Conservation (phyloP, 805 yeast genomes). For the Cyberlindnera mycetangii region DNA sequence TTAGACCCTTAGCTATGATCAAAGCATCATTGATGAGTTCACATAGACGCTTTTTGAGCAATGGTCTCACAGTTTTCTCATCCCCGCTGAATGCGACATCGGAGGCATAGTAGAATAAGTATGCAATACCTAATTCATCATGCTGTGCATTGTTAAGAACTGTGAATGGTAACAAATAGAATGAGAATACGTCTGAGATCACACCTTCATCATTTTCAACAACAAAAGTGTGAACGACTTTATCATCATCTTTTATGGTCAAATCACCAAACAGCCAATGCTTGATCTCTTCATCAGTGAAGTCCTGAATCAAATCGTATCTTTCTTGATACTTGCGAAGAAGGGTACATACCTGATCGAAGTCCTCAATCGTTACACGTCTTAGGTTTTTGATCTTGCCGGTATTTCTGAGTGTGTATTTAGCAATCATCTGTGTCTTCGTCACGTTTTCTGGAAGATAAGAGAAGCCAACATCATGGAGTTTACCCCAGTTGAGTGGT, state of each 20-base stretch:
- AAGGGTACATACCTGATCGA: slow-evolving; percentile 59
- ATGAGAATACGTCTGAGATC: slow-evolving; percentile 87
- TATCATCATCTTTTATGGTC: slow-evolving; percentile 32
- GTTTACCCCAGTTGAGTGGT: slow-evolving; percentile 87
- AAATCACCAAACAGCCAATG: slow-evolving; percentile 77
- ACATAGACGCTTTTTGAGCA: slow-evolving; percentile 56
- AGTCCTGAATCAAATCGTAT: slow-evolving; percentile 71
- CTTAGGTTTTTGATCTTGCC: slow-evolving; percentile 52
- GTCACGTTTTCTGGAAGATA: slow-evolving; percentile 72
- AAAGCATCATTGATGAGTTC: slow-evolving; percentile 70
- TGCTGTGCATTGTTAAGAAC: slow-evolving; percentile 66
- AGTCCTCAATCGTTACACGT: slow-evolving; percentile 53
- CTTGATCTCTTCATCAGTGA: slow-evolving; percentile 62
- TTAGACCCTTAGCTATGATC: slow-evolving; percentile 61
- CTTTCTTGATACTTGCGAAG: slow-evolving; percentile 61
- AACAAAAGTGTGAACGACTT: slow-evolving; percentile 75
- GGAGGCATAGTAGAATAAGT: slow-evolving; percentile 85
- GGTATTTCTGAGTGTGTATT: slow-evolving; percentile 54
- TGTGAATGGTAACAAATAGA: slow-evolving; percentile 83
- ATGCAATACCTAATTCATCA: slow-evolving; percentile 77
- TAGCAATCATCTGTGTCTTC: slow-evolving; percentile 65
- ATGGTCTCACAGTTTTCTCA: slow-evolving; percentile 36
- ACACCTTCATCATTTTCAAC: slow-evolving; percentile 54
- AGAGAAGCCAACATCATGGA: slow-evolving; percentile 87
- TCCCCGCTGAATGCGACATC: slow-evolving; percentile 47